phyloP scores from a whole-genome alignment of 345 rosid genomes.

The Linum usitatissimum region DNA sequence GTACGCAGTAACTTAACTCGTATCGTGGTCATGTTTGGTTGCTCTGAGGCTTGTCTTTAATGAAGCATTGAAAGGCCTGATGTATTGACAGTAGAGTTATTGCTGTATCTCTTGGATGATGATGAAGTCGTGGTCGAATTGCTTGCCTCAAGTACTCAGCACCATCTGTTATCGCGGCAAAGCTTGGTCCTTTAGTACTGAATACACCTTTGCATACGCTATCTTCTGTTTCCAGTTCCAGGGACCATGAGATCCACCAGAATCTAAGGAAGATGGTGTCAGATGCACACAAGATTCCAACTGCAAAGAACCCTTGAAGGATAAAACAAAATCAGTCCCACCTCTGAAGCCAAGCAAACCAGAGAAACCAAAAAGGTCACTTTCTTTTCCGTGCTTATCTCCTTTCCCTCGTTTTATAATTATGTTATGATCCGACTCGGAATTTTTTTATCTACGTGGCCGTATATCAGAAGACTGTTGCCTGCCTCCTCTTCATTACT shows the following conservation, averaged over 20 bases:
- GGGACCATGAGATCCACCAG: constrained; percentile 16
- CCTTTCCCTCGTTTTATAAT: not conserved
- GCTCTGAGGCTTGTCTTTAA: not conserved
- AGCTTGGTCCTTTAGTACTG: not conserved
- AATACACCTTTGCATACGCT: not conserved
- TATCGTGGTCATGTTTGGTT: not conserved
- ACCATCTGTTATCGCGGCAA: not conserved
- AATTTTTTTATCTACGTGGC: not conserved
- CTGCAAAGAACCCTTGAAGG: not conserved
- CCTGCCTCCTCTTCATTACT: constrained; percentile 64
- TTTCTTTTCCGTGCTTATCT: not conserved
- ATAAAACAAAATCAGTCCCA: constrained; percentile 6
- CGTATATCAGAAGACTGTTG: constrained; percentile 47
- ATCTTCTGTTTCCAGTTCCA: not conserved
- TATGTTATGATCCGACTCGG: not conserved
- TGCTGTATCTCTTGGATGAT: not conserved
- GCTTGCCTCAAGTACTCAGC: constrained; percentile 11
- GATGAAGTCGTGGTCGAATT: not conserved
- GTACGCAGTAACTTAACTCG: not conserved
- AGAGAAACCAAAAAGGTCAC: constrained; percentile 40
- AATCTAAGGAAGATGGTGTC: constrained; percentile 13
- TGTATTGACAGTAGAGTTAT: not conserved
- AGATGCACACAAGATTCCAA: not conserved
- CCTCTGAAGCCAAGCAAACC: constrained; percentile 12
- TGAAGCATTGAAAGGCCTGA: not conserved